Evolutionary conservation across 176 grass and related monocot genomes (phyloP).

Genomic region (Oryza rufipogon): DNA sequence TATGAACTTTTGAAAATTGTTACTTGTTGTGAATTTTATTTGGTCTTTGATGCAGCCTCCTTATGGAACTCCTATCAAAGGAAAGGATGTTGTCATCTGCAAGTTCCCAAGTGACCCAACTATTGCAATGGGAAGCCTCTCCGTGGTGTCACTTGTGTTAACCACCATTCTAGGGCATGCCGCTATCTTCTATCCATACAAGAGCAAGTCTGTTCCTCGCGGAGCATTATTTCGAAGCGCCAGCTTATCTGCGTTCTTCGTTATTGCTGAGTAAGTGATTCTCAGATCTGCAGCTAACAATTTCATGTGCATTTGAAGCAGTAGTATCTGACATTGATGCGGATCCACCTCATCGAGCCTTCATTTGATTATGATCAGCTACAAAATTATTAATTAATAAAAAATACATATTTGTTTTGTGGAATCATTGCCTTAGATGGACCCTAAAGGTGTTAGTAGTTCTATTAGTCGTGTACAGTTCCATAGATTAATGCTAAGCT

Average conservation of each 20-base stretch:
- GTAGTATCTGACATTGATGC: background rate
- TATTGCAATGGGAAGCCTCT: conserved; percentile 60
- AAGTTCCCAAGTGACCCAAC: conserved; percentile 76
- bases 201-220: conserved; percentile 56
- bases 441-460: background rate
- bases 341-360: background rate
- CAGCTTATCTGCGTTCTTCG: conserved; percentile 65
- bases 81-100: conserved; percentile 68
- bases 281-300: background rate
- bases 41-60: conserved; percentile 54
- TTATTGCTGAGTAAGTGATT: conserved; percentile 70
- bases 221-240: conserved; percentile 63
- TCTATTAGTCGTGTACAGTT: background rate
- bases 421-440: background rate
- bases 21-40: background rate
- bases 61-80: conserved; percentile 59
- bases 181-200: conserved; percentile 66
- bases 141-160: conserved; percentile 50
- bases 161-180: conserved; percentile 52
- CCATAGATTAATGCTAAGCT: background rate
- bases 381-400: background rate
- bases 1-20: background rate
- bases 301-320: background rate
- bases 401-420: background rate
- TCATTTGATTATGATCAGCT: conserved; percentile 19